These are phyloP conservation scores for Aspergillus cejpii DNA, from an alignment of 2,329 filamentous ascomycete species.

Conservation along the genomic window DNA sequence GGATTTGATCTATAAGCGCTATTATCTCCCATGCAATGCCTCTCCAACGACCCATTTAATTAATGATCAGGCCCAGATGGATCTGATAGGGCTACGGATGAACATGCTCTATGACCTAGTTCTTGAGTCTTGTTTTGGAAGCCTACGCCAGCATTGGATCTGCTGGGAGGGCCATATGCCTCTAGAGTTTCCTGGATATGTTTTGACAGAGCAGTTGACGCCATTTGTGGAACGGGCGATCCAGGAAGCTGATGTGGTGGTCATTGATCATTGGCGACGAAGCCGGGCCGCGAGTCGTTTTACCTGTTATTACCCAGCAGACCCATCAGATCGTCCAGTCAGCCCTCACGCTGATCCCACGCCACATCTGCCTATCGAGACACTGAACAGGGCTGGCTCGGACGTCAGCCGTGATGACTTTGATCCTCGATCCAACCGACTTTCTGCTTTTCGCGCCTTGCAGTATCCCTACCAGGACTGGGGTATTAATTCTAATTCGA, in stretches of 20 bases:
- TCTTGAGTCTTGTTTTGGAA: neutral
- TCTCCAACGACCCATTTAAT: neutral
- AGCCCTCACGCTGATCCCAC: neutral
- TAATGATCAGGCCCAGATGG: neutral
- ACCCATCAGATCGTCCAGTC: neutral
- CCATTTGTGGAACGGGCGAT: neutral
- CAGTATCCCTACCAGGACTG: neutral
- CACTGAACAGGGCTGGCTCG: neutral
- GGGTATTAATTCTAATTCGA: neutral
- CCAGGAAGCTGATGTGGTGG: neutral
- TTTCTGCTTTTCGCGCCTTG: neutral
- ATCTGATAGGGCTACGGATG: neutral
- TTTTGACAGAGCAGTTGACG: neutral
- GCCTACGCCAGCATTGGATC: neutral
- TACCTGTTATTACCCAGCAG: neutral
- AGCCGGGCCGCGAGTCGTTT: neutral
- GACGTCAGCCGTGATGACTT: neutral
- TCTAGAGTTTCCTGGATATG: neutral
- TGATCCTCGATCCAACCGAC: neutral
- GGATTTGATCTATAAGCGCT: neutral
- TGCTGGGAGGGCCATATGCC: neutral
- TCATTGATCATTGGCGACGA: neutral
- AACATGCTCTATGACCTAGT: neutral
- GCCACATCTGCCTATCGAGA: neutral
- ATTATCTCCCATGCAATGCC: neutral